Percentiles rank a stretch among this genome's conserved stretches.
These are phyloP conservation scores for Annulohypoxylon maeteangense DNA, from an alignment of 495 filamentous ascomycete species.

Conservation along the genomic window DNA sequence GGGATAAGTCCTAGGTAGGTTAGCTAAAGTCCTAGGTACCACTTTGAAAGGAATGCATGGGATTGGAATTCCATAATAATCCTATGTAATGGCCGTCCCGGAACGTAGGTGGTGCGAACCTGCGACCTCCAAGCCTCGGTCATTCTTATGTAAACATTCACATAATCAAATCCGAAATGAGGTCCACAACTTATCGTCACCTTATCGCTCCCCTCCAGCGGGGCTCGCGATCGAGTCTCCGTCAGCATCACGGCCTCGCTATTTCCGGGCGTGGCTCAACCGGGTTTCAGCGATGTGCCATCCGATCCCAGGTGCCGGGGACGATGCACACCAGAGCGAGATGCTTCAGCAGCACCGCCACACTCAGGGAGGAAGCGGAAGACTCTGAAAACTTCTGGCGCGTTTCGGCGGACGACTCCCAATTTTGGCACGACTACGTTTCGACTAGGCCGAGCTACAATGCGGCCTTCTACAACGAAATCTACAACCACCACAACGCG, in stretches of 20 bases:
- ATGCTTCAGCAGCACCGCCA: slow-evolving; percentile 4
- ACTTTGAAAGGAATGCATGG: not conserved
- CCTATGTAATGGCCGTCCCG: not conserved
- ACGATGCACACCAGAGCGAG: not conserved
- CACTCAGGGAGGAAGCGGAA: slow-evolving; percentile 1
- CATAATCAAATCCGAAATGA: slow-evolving; percentile 3
- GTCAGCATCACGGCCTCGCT: not conserved
- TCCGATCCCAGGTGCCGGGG: not conserved
- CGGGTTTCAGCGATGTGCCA: slow-evolving; percentile 5
- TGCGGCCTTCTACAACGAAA: slow-evolving; percentile 36
- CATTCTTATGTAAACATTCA: not conserved
- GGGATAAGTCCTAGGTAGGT: slow-evolving; percentile 4
- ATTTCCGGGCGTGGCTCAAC: not conserved
- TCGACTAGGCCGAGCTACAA: slow-evolving; percentile 18
- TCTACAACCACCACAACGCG: slow-evolving; percentile 43
- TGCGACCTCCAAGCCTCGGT: not conserved
- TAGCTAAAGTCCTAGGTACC: not conserved
- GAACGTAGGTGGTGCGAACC: not conserved
- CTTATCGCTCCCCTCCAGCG: not conserved
- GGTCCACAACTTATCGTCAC: slow-evolving; percentile 13
- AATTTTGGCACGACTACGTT: slow-evolving; percentile 25
- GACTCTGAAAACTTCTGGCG: slow-evolving; percentile 24
- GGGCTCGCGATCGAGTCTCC: not conserved
- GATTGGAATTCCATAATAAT: not conserved
- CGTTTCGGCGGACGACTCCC: slow-evolving; percentile 10